phyloP scores from a whole-genome alignment of 441 rosid species.

The Populus hybrid region DNA sequence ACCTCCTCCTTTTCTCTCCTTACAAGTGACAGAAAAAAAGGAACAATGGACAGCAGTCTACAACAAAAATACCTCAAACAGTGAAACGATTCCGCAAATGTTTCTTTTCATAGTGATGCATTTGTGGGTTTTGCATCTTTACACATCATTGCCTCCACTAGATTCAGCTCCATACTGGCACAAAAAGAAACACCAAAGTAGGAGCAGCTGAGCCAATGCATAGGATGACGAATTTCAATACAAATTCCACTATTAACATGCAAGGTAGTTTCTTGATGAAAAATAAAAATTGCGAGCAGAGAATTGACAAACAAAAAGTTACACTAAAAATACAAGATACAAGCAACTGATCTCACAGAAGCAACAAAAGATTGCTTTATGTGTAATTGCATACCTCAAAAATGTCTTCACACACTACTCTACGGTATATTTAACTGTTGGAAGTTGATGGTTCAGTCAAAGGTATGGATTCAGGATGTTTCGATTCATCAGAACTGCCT shows the following conservation, averaged over 20 bases:
- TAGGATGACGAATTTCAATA: background rate
- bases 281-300: background rate
- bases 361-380: background rate
- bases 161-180: conserved; percentile 10
- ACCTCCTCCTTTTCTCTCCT: background rate
- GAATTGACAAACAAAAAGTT: background rate
- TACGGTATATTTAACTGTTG: conserved; percentile 16
- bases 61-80: background rate
- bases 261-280: background rate
- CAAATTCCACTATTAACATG: background rate
- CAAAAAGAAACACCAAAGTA: background rate
- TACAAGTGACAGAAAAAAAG: background rate
- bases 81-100: background rate
- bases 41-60: background rate
- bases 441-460: conserved; percentile 31
- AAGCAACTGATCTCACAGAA: background rate
- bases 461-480: conserved; percentile 28
- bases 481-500: conserved; percentile 21
- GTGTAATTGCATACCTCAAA: conserved; percentile 26
- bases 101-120: background rate
- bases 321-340: background rate
- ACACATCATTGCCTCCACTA: background rate
- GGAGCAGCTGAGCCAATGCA: conserved; percentile 12
- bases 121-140: background rate
- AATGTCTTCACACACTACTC: conserved; percentile 4